Conservation (phyloP, 108 stramenopile genomes). For the Aurantiochytrium sp. region DNA sequence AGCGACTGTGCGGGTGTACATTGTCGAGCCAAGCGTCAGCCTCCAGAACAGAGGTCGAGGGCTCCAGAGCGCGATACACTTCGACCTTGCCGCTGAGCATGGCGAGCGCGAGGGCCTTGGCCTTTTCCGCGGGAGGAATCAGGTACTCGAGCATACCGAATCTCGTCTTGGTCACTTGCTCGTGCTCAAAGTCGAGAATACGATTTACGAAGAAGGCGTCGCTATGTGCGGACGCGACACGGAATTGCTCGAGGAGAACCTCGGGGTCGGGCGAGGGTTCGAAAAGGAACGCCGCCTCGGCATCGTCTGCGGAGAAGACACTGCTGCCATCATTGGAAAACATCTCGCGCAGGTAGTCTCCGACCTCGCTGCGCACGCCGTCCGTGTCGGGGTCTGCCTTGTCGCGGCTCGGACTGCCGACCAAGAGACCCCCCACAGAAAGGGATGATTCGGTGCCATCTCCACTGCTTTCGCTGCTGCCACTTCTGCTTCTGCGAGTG, state of each 20-base stretch:
- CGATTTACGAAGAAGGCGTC: not conserved
- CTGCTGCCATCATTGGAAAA: not conserved
- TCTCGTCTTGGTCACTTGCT: not conserved
- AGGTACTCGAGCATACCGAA: not conserved
- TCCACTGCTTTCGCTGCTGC: too few relatives aligned
- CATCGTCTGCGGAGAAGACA: not conserved
- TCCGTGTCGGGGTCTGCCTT: not conserved
- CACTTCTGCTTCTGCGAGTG: too few relatives aligned
- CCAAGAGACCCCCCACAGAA: too few relatives aligned
- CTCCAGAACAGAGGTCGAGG: not conserved
- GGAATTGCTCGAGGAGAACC: not conserved
- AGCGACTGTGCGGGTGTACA: not conserved
- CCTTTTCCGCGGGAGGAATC: not conserved
- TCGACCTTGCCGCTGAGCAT: not conserved
- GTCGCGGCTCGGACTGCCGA: too few relatives aligned
- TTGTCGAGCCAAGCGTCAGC: not conserved
- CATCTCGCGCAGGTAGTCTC: not conserved
- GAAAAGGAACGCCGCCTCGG: not conserved
- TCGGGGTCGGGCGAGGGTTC: not conserved
- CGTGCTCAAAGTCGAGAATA: not conserved
- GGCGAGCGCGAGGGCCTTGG: slow-evolving; percentile 5
- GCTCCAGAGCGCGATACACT: not conserved
- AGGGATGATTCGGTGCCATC: too few relatives aligned
- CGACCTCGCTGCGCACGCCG: not conserved
- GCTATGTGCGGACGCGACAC: not conserved